Evolutionary conservation across 805 yeast genomes (phyloP).

Genomic region (Sugiyamaella chiloensis): DNA sequence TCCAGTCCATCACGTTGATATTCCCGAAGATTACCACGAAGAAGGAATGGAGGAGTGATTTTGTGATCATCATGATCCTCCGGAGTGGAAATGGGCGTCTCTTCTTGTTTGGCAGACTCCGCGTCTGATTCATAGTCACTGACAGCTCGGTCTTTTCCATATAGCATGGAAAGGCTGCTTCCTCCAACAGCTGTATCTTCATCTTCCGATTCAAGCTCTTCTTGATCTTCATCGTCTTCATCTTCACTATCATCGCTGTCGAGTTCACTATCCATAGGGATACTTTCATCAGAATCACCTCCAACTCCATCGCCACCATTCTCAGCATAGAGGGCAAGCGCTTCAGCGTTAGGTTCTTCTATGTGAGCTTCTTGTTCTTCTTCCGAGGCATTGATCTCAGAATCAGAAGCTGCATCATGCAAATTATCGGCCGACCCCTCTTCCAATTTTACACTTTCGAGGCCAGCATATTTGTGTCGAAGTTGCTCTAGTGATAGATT

Average conservation of each 20-base stretch:
- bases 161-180: constrained; percentile 3
- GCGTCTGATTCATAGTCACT: constrained; percentile 1
- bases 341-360: constrained; percentile 14
- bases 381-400: constrained; percentile 32
- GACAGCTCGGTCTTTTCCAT: constrained; percentile 11
- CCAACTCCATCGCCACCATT: constrained; percentile 35
- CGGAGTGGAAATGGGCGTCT: constrained; percentile 20
- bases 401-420: constrained; percentile 35
- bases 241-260: constrained; percentile 15
- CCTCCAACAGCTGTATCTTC: constrained; percentile 13
- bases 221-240: constrained; percentile 17
- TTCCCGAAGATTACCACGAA: constrained; percentile 79
- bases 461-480: constrained; percentile 50
- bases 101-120: constrained; percentile 9
- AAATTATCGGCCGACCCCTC: constrained; percentile 33
- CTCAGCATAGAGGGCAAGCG: constrained; percentile 51
- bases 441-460: constrained; percentile 26
- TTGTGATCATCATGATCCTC: constrained; percentile 14
- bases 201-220: constrained; percentile 17
- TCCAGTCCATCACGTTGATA: constrained; percentile 96
- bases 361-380: constrained; percentile 29
- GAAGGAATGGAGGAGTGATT: constrained; percentile 50
- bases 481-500: constrained; percentile 55
- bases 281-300: constrained; percentile 25
- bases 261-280: constrained; percentile 22